These are phyloP conservation scores for Nannochloropsis gaditana DNA, from an alignment of 108 stramenopile species.

Conservation along the genomic window DNA sequence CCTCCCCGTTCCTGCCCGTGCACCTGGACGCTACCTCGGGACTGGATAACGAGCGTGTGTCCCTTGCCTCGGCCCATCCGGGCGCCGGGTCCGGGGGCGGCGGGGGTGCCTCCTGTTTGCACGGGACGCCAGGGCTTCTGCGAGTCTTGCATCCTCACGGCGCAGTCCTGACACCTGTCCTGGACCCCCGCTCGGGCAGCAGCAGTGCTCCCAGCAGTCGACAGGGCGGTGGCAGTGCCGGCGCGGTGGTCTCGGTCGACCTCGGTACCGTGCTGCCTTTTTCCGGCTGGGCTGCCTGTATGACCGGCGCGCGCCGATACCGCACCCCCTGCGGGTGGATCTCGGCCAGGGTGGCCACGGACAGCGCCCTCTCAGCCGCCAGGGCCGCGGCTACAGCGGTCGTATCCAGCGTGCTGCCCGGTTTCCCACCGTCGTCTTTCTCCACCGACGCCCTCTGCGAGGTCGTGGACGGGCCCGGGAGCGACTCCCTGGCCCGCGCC, in stretches of 20 bases:
- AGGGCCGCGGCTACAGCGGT: background rate
- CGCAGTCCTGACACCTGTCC: background rate
- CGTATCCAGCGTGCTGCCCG: background rate
- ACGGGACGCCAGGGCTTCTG: background rate
- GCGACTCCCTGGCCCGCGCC: background rate
- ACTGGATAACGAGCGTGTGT: too few species aligned
- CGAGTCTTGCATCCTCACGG: background rate
- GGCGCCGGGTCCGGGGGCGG: background rate
- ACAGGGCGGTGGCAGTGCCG: background rate
- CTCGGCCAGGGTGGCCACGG: background rate
- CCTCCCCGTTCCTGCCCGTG: background rate
- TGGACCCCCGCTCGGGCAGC: background rate
- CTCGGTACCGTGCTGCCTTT: background rate
- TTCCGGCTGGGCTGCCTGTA: background rate
- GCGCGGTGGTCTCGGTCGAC: background rate
- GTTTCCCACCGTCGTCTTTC: background rate
- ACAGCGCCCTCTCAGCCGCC: background rate
- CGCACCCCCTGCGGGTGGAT: conserved; percentile 6
- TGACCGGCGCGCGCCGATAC: conserved; percentile 2
- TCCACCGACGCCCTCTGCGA: background rate
- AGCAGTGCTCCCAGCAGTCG: background rate
- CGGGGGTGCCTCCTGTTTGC: background rate
- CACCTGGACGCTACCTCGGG: background rate
- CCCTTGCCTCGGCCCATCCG: too few species aligned
- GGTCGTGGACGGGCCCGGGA: background rate